Conservation (phyloP, 257 asterid genomes). For the Scutellaria minor region DNA sequence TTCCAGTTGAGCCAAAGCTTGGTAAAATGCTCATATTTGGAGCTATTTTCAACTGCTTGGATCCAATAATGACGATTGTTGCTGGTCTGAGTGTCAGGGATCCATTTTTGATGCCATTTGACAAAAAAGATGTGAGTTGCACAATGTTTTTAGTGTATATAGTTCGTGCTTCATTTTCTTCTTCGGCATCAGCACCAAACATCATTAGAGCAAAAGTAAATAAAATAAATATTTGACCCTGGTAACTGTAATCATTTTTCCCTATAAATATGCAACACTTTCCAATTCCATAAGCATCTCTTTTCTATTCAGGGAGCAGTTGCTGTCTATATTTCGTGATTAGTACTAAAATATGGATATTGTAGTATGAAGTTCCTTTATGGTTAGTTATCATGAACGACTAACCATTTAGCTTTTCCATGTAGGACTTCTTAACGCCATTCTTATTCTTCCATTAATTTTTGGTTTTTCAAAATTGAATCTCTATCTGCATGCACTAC, state of each 20-base stretch:
- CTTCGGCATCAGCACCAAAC: slow-evolving; percentile 12
- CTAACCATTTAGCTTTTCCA: slow-evolving; percentile 10
- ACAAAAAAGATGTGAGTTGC: slow-evolving; percentile 88
- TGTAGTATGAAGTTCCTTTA: slow-evolving; percentile 21
- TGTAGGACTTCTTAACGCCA: slow-evolving; percentile 18
- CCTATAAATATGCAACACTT: not conserved
- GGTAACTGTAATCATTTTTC: slow-evolving; percentile 1
- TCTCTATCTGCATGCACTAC: slow-evolving; percentile 16
- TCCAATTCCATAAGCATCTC: slow-evolving; percentile 16
- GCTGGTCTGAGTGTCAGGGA: slow-evolving; percentile 90
- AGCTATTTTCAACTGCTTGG: slow-evolving; percentile 78
- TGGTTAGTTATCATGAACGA: slow-evolving; percentile 17
- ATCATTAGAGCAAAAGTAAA: slow-evolving; percentile 15
- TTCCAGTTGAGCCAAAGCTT: slow-evolving; percentile 97
- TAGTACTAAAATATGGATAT: slow-evolving; percentile 21
- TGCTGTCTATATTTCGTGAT: slow-evolving; percentile 17
- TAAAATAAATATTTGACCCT: not conserved
- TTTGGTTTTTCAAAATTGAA: slow-evolving; percentile 11
- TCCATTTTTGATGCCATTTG: slow-evolving; percentile 94
- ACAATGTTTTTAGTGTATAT: slow-evolving; percentile 22
- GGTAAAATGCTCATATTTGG: slow-evolving; percentile 94
- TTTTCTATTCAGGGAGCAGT: slow-evolving; percentile 17
- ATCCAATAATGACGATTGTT: slow-evolving; percentile 88
- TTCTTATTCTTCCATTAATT: not conserved
- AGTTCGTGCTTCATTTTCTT: slow-evolving; percentile 19